Evolutionary conservation across 2,329 filamentous ascomycete genomes (phyloP), one percentile per base, ranked within the genome.

Genomic region (Exophiala spinifera): DNA sequence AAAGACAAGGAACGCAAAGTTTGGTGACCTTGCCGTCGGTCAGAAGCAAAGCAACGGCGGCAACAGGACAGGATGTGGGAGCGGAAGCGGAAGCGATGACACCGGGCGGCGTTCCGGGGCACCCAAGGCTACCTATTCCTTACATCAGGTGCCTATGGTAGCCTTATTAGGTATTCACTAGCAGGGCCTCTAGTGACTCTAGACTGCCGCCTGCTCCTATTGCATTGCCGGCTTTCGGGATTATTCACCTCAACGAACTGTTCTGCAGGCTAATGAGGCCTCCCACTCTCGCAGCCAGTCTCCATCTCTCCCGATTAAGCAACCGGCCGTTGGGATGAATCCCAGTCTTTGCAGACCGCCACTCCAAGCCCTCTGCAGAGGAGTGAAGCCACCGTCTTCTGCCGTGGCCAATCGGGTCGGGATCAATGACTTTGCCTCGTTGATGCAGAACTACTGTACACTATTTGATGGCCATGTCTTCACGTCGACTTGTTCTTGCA

Each of bases 341-440:
- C n/a, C n/a, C n/a, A n/a, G n/a, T n/a, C n/a, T n/a, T n/a, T 43
- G 42, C 51, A 51, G 55, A 55, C 55, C 55, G 55, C 55, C 55
- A 57, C 55, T 57, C 23, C 20, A 21, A 31, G 28, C 28, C 28
- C 28, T n/a, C n/a, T n/a, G n/a, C n/a, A n/a, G n/a, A n/a, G n/a
- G n/a, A n/a, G 11, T 31, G 7, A 31, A 31, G 20, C n/a, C 19
- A 20, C 19, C 14, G 46, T 10, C 31, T 28, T 34, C 39, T 20
- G 39, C 45, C 46, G 51, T 40, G 43, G 42, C 55, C 43, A 57
- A 57, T 57, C 55, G 53, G 36, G 43, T 15, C 13, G 10, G 31
- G 20, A n/a, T 20, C 34, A 31, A 53, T 57, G 49, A 49, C 53
- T 42, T 15, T 17, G 3, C 21, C 13, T 17, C 15, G 15, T 25